Conservation (phyloP, 441 rosid species). For the Euphorbia corollata region DNA sequence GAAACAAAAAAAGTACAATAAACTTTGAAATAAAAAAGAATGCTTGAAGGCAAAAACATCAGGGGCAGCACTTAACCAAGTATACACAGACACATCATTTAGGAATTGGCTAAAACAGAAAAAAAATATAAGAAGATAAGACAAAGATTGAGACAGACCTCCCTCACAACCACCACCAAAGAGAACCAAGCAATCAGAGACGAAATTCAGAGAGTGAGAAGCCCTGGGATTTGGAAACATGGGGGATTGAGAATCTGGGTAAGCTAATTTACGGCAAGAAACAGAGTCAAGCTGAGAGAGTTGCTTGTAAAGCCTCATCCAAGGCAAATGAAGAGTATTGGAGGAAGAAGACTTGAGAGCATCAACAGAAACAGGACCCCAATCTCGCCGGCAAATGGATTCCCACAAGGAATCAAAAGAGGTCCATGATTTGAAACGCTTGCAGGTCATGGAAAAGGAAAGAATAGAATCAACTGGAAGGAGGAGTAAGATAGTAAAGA, state of each 20-base stretch:
- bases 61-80: background rate
- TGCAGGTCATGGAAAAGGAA: constrained; percentile 64
- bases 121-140: background rate
- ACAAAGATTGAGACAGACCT: constrained; percentile 38
- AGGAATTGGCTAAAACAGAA: background rate
- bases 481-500: constrained; percentile 60
- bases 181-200: constrained; percentile 70
- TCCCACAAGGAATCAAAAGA: constrained; percentile 68
- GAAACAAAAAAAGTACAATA: too few relatives aligned
- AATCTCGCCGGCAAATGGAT: constrained; percentile 58
- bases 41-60: background rate
- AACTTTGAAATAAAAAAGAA: background rate
- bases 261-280: constrained; percentile 43
- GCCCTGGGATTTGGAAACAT: constrained; percentile 68
- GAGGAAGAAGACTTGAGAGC: constrained; percentile 39
- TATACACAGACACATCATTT: background rate
- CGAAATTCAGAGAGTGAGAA: constrained; percentile 87
- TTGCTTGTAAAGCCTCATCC: constrained; percentile 63
- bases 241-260: constrained; percentile 28
- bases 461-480: constrained; percentile 72
- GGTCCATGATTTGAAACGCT: constrained; percentile 45
- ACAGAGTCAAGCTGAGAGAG: constrained; percentile 55
- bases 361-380: constrained; percentile 56
- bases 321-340: constrained; percentile 31
- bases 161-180: constrained; percentile 96